Base-by-base conservation (phyloP, 345 rosid species). In the Toxicodendron radicans region DNA sequence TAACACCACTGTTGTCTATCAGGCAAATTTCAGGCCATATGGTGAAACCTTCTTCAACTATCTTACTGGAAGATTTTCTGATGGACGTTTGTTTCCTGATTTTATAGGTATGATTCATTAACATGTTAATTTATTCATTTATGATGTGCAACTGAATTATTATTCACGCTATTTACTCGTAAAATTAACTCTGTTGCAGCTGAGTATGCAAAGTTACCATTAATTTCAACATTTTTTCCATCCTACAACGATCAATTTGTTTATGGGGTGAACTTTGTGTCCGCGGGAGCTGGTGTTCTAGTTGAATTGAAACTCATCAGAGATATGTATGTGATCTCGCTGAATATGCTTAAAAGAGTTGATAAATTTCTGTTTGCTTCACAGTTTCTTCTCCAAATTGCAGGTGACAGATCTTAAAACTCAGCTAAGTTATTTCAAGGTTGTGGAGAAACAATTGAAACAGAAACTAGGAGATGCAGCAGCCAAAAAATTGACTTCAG, bases 401-500 rank as follows among this genome's bases (percentile, higher is more conserved):
- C 63, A 85, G 88, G 88, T 83, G 27, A 81, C 85, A 80, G 72
- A 72, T 74, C 85, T 85, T 24, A 45, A 64, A 32, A 77, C 79
- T 20, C 89, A 81, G 53, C 12, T 81, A 24, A 78, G 64, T 38
- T 68, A 84, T 18, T 82, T 85, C 79, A 84, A 76, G 62, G 61
- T 79, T 0, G 81, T 76, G 69, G 78, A 35, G 43, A 71, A 73
- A 27, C 57, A 24, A 3, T 52, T 85, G 74, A 76, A 76, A 62
- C 69, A 81, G 21, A 66, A 81, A 67, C 64, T 81, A n/a, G 90
- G 90, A 33, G 68, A 76, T 63, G 53, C 63, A 8, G 74, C 74
- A 53, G 69, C 82, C 13, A 76, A 78, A 76, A 35, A 18, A 23
- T 18, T 81, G 33, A 17, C 84, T 3, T 78, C 88, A 12, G 76